Percentiles rank a stretch among this genome's conserved stretches.
Evolutionary conservation across 164 flowering plant species (phyloP).

Genomic region (Vitis vinifera): ASM3070453v1 NC_081806.1:1731501-1732000

Average conservation of each 20-base stretch:
- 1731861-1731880: neutral
- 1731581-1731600: too few relatives aligned
- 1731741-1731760: neutral
- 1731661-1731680: neutral
- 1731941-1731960: too few relatives aligned
- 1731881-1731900: too few relatives aligned
- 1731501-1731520: conserved; percentile 15
- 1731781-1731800: conserved; percentile 99
- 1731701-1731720: neutral
- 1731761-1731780: neutral
- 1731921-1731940: too few relatives aligned
- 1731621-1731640: neutral
- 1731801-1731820: conserved; percentile 98
- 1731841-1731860: conserved; percentile 59
- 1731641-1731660: neutral
- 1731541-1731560: neutral
- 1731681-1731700: neutral
- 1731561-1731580: neutral
- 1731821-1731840: conserved; percentile 97
- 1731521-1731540: neutral
- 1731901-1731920: too few relatives aligned
- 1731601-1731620: too few relatives aligned
- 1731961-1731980: too few relatives aligned
- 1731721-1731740: neutral
- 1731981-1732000: too few relatives aligned